Evolutionary conservation across 2,329 filamentous ascomycete genomes (phyloP).

Genomic region (Graphilbum ipis-grandicollis): DNA sequence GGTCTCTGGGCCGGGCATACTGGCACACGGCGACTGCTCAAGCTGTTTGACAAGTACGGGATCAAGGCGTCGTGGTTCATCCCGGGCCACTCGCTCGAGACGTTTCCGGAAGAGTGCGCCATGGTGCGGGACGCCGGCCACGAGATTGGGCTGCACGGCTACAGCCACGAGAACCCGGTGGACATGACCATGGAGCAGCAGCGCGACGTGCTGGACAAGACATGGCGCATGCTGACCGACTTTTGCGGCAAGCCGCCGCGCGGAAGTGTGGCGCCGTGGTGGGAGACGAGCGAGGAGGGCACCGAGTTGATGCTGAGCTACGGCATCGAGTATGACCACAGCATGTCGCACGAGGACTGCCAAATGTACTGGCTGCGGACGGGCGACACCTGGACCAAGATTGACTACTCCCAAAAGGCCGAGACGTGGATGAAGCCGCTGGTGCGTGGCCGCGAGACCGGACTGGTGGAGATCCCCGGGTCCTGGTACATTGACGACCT

Average conservation of each 20-base stretch:
- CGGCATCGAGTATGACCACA: conserved; percentile 54
- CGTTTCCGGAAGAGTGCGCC: conserved; percentile 27
- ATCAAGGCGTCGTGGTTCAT: conserved; percentile 47
- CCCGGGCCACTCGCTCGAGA: conserved; percentile 29
- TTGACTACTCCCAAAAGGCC: conserved; percentile 45
- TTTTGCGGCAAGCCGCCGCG: conserved; percentile 56
- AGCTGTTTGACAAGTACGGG: conserved; percentile 53
- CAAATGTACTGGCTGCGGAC: conserved; percentile 46
- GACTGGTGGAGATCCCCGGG: conserved; percentile 48
- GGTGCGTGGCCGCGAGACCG: conserved; percentile 38
- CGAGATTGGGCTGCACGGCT: conserved; percentile 27
- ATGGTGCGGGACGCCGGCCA: conserved; percentile 27
- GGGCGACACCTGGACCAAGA: conserved; percentile 49
- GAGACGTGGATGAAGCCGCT: conserved; percentile 51
- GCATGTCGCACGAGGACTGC: conserved; percentile 48
- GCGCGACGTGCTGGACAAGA: conserved; percentile 57
- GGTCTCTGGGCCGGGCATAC: conserved; percentile 49
- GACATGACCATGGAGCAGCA: conserved; percentile 57
- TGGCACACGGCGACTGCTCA: conserved; percentile 47
- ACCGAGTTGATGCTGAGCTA: conserved; percentile 47
- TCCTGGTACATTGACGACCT: conserved; percentile 48
- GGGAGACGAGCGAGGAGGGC: conserved; percentile 54
- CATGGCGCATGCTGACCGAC: conserved; percentile 51
- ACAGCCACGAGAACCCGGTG: conserved; percentile 21
- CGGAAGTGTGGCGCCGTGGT: conserved; percentile 57